phyloP scores from a whole-genome alignment of 441 rosid genomes.

The Macaranga tanarius region DNA sequence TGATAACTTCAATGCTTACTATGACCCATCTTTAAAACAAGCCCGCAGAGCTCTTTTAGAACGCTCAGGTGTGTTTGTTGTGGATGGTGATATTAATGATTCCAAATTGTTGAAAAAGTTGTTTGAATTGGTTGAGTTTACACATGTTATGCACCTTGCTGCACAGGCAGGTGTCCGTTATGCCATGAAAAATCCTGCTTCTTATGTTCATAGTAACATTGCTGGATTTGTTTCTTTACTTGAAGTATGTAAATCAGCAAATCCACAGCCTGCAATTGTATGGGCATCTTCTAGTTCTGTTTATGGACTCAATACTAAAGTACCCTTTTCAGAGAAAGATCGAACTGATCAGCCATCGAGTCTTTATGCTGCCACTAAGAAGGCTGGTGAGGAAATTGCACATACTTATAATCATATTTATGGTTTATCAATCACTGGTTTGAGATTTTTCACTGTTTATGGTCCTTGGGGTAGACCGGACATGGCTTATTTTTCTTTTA shows the following conservation, averaged over 20 bases:
- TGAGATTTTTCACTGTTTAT: constrained; percentile 7
- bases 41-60: constrained; percentile 30
- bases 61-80: constrained; percentile 24
- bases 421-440: too few relatives aligned
- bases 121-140: constrained; percentile 33
- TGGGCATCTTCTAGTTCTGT: constrained; percentile 51
- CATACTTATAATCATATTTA: constrained; percentile 29
- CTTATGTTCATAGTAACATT: constrained; percentile 39
- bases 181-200: constrained; percentile 36
- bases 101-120: constrained; percentile 26
- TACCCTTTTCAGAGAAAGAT: constrained; percentile 39
- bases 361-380: constrained; percentile 44
- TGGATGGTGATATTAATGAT: constrained; percentile 41
- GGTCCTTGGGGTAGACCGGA: constrained; percentile 56
- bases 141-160: constrained; percentile 45
- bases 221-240: constrained; percentile 39
- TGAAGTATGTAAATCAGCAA: constrained; percentile 35
- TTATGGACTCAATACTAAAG: constrained; percentile 39
- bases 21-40: constrained; percentile 33
- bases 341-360: constrained; percentile 43
- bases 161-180: constrained; percentile 43
- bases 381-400: constrained; percentile 47
- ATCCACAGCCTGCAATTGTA: constrained; percentile 18
- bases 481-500: constrained; percentile 49
- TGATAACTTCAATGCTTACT: constrained; percentile 41